Base-by-base conservation (phyloP, 352 stramenopile genomes). In the Thraustochytrium striatum region DNA sequence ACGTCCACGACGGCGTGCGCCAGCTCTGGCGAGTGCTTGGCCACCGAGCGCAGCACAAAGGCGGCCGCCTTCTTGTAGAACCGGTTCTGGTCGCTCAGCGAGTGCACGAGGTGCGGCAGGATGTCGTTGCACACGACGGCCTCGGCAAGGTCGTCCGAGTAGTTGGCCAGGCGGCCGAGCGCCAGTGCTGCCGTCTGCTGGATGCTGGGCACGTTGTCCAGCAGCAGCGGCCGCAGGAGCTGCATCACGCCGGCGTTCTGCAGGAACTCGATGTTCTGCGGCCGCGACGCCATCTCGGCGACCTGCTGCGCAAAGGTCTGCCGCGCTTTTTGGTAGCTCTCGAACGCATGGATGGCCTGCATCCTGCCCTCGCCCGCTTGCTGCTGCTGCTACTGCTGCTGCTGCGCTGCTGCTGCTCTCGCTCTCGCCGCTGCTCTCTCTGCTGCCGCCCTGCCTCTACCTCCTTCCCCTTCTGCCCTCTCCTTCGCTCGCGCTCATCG, bases 211-310 rank as follows among this genome's bases (percentile, higher is more conserved):
- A 97, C 93, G 82, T 97, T 97, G 82, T 97, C 93, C 1, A 97
- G 86, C 19, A 97, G 84, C 19, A 97, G 86, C 43, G 93, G 93
- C 19, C 92, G 89, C 43, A 97, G 84, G 32, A 97, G 79, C 80
- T 97, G 92, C 93, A 97, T 97, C 43, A 97, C 93, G 33, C 93
- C 93, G 8, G 93, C 93, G 72, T 97, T 97, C 69, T 97, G 91
- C 92, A 97, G 96, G 57, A 97, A 91, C 78, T 97, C 93, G 69
- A 97, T 97, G 83, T 97, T 97, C 85, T 97, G 92, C 55, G 93
- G 92, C 32, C 93, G 86, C n/a, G 92, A 95, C 11, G 92, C 92
- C 0, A 91, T 91, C 69, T 97, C 93, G 3, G 93, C 93, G 33
- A 97, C 91, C 9, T 91, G 89, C 84, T 97, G 92, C 33, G 97